Evolutionary conservation across 2,329 filamentous ascomycete genomes (phyloP), one percentile per base, ranked within the genome.

Genomic region (Aphanocladium album): DNA sequence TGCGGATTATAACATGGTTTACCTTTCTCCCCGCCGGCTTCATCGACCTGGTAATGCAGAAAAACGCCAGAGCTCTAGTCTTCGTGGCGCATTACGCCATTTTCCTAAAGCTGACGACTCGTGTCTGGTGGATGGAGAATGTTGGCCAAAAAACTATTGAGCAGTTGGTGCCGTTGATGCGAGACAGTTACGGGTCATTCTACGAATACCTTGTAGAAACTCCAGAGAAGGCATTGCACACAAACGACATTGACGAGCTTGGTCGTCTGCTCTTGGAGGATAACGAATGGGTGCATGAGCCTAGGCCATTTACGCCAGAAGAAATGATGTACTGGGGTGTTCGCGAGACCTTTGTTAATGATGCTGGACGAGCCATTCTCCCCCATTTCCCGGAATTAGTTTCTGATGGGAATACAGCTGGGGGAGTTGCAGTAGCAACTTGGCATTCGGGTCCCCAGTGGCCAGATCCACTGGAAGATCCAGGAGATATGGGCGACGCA

Each of bases 1-100:
- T 84, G 16, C 78, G 82, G 57, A 75, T 82, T 67, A 76, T 81
- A 62, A 82, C 80, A 11, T 82, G 79, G 72, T 77, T 82, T 60
- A 84, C 80, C 2, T 84, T 80, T 57, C 63, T 83, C 21, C 78
- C 80, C 6, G 67, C 67, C 0, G 63, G 63, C 5, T 81, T 84
- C 58, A 68, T 82, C 58, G 71, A 77, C 2, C 70, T 82, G 7
- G 75, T 76, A 1, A 73, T 75, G 16, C 64, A 75, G 25, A 71
- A 68, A 51, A 73, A 76, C 1, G 79, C 79, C 0, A 76, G 79
- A 30, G 77, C 81, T 2, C 71, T 85, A 0, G 63, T 84, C 55
- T 80, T 85, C 41, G 56, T 85, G 12, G 81, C 80, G 1, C 73
- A 85, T 64, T 83, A 83, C 62, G 72, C 81, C 6, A 73, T 74